These are phyloP conservation scores for Scutellaria galericulata DNA, from an alignment of 257 asterid species.

Conservation along the genomic window DNA sequence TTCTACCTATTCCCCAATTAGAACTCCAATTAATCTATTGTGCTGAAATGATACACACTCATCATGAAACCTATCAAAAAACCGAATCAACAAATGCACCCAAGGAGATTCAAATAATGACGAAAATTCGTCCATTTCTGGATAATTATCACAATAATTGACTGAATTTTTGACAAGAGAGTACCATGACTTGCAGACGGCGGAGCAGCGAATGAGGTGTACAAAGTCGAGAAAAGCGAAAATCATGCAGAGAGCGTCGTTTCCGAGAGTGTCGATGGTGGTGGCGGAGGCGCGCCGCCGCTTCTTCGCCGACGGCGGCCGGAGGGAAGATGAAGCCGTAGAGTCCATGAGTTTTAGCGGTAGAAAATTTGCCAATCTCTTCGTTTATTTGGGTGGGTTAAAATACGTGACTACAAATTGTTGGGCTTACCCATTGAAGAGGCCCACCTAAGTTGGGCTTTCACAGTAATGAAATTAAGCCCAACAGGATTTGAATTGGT, in stretches of 20 bases:
- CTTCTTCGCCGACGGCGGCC: constrained; percentile 44
- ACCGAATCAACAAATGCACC: background rate
- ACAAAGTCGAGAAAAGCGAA: constrained; percentile 75
- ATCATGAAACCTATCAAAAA: background rate
- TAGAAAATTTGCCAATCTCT: background rate
- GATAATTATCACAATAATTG: background rate
- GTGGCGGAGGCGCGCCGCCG: constrained; percentile 44
- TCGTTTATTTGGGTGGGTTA: too few species aligned
- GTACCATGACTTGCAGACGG: constrained; percentile 89
- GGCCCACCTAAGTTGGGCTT: background rate
- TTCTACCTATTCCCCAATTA: background rate
- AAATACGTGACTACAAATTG: background rate
- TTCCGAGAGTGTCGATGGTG: constrained; percentile 51
- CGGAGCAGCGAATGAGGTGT: constrained; percentile 83
- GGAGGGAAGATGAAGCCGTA: constrained; percentile 43
- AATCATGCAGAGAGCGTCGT: constrained; percentile 63
- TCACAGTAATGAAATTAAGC: too few species aligned
- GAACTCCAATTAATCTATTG: background rate
- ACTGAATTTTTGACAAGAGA: background rate
- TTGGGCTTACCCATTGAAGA: background rate
- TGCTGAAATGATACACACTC: background rate
- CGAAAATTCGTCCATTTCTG: background rate
- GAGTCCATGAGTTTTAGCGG: constrained; percentile 42
- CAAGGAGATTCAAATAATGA: background rate
- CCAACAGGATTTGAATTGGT: too few species aligned